Percentiles rank a stretch among this genome's conserved stretches.
Conservation (phyloP, 306 rosid species). For the Sophora flavescens region DNA sequence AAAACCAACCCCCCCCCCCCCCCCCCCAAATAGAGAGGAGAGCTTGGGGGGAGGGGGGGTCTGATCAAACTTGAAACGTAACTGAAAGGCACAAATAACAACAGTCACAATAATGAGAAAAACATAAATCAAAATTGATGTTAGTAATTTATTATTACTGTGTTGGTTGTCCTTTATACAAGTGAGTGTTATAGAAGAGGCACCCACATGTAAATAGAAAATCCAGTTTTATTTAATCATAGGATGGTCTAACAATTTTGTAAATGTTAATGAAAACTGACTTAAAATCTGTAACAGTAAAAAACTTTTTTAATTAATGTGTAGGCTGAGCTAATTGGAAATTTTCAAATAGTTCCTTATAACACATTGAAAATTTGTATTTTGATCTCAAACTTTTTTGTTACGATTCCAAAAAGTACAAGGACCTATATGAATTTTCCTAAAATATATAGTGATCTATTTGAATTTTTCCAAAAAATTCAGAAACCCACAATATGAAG, state of each 20-base stretch:
- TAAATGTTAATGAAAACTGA: background rate
- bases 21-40: background rate
- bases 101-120: constrained; percentile 10
- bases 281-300: constrained; percentile 4
- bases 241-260: constrained; percentile 25
- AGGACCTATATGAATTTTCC: too few species aligned
- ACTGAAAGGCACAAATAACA: constrained; percentile 30
- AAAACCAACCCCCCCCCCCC: too few species aligned
- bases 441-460: too few species aligned
- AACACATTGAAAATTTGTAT: too few species aligned
- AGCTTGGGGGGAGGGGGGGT: background rate
- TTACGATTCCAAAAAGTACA: too few species aligned
- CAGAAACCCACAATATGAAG: too few species aligned
- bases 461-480: too few species aligned
- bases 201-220: constrained; percentile 19
- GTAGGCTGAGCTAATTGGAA: too few species aligned
- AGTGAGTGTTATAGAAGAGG: constrained; percentile 23
- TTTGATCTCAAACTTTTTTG: too few species aligned
- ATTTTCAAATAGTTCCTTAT: too few species aligned
- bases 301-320: background rate
- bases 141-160: background rate
- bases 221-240: constrained; percentile 28
- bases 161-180: constrained; percentile 7
- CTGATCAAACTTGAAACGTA: constrained; percentile 35
- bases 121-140: constrained; percentile 23